Percentiles rank a stretch among this genome's conserved stretches.
Evolutionary conservation across 164 flowering plant genomes (phyloP).

Genomic region (Santalum album): DNA sequence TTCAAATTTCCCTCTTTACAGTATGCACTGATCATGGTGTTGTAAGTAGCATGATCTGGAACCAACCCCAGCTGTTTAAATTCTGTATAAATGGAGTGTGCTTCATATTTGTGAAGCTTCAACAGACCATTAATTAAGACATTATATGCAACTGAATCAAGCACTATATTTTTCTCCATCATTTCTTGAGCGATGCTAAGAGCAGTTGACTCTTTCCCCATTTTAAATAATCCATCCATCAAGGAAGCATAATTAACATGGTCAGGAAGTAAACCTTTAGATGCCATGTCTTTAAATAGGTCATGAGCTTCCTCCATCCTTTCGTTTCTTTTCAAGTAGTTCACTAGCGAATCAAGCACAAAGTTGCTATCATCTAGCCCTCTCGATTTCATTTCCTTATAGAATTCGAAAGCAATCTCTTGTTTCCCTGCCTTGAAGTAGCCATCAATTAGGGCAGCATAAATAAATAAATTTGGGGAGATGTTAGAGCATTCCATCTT

Average conservation of each 20-base stretch:
- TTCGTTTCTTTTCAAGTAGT: slow-evolving; percentile 51
- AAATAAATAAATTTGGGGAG: slow-evolving; percentile 50
- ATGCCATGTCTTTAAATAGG: slow-evolving; percentile 36
- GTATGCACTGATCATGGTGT: slow-evolving; percentile 57
- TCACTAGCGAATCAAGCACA: slow-evolving; percentile 58
- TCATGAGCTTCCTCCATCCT: slow-evolving; percentile 55
- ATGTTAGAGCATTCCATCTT: slow-evolving; percentile 41
- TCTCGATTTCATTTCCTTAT: slow-evolving; percentile 47
- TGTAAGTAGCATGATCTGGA: slow-evolving; percentile 59
- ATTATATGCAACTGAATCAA: slow-evolving; percentile 71
- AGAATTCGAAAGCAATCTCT: slow-evolving; percentile 43
- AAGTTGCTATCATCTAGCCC: slow-evolving; percentile 49
- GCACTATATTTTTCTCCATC: slow-evolving; percentile 36
- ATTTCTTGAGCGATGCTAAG: slow-evolving; percentile 54
- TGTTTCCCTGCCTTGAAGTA: slow-evolving; percentile 53
- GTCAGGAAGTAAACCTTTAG: slow-evolving; percentile 59
- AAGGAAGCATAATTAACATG: slow-evolving; percentile 69
- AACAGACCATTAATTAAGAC: slow-evolving; percentile 68
- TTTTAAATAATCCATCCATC: slow-evolving; percentile 79
- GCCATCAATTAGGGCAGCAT: slow-evolving; percentile 59
- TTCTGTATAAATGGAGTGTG: slow-evolving; percentile 35
- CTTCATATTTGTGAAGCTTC: slow-evolving; percentile 44
- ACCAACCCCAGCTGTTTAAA: slow-evolving; percentile 46
- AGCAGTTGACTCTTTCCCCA: slow-evolving; percentile 59
- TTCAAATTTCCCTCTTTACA: slow-evolving; percentile 53